These are phyloP conservation scores for Sanghuangporus baumii DNA, from an alignment of 1,284 basidiomycete genomes.

Conservation along the genomic window DNA sequence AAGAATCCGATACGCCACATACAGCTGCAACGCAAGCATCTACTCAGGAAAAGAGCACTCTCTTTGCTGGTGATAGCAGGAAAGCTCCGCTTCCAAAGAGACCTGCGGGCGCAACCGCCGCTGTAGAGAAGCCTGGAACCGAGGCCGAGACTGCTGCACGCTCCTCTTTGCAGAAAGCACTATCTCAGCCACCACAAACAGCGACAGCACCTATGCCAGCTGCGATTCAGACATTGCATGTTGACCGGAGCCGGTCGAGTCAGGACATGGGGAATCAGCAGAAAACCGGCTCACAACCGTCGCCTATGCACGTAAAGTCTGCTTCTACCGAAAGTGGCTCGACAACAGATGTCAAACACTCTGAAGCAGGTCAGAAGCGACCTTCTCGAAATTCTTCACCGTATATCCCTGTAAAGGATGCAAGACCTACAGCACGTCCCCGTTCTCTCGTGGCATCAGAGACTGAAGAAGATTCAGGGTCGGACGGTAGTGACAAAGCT, in stretches of 20 bases:
- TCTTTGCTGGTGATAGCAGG: no score
- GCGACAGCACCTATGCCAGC: no score
- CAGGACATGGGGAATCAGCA: no score
- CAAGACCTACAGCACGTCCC: background rate
- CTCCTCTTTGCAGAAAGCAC: no score
- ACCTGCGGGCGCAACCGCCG: no score
- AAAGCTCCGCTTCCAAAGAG: no score
- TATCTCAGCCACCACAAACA: no score
- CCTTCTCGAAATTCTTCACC: background rate
- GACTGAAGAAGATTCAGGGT: constrained; percentile 26
- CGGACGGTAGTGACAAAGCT: constrained; percentile 29
- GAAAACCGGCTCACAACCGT: background rate
- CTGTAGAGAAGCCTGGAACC: no score
- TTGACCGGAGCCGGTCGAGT: no score
- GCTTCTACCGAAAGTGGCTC: background rate
- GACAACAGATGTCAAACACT: constrained; percentile 6
- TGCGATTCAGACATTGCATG: no score
- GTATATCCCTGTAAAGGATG: background rate
- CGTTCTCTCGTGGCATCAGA: background rate
- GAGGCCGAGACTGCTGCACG: no score
- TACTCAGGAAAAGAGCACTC: no score
- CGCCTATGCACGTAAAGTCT: background rate
- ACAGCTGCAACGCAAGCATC: background rate
- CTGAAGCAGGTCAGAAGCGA: background rate
- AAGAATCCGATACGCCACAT: background rate